Evolutionary conservation across 345 rosid species (phyloP).

Genomic region (Cardamine resedifolia): DNA sequence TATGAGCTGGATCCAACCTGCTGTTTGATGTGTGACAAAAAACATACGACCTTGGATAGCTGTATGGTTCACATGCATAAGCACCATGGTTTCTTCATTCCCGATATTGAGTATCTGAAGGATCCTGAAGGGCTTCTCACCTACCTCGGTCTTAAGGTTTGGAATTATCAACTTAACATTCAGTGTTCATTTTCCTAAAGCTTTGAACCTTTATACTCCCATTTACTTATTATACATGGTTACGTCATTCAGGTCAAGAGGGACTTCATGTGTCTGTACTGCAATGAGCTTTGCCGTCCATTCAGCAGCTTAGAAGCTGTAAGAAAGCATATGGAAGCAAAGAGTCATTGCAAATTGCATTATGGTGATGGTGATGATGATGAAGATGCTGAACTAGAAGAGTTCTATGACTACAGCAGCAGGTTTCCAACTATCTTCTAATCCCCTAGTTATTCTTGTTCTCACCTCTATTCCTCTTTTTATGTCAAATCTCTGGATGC

Average conservation of each 20-base stretch:
- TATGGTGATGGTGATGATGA: conserved; percentile 88
- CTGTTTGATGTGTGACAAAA: conserved; percentile 84
- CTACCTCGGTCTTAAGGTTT: conserved; percentile 85
- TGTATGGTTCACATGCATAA: conserved; percentile 99
- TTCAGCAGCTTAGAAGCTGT: conserved; percentile 92
- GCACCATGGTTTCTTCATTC: conserved; percentile 85
- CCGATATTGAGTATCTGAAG: conserved; percentile 82
- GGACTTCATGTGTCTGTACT: conserved; percentile 86
- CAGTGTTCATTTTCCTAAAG: not conserved
- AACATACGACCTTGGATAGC: conserved; percentile 55
- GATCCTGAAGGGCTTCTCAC: conserved; percentile 87
- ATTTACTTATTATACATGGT: not conserved
- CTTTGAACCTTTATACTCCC: not conserved
- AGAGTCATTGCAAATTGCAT: conserved; percentile 91
- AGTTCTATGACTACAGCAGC: conserved; percentile 93
- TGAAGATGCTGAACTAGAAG: conserved; percentile 92
- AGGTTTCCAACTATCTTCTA: conserved; percentile 47
- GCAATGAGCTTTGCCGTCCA: conserved; percentile 75
- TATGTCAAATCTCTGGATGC: not conserved
- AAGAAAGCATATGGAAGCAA: conserved; percentile 94
- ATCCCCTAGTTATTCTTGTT: not conserved
- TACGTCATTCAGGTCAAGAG: conserved; percentile 62
- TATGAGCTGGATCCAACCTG: conserved; percentile 67
- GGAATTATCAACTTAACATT: conserved; percentile 1
- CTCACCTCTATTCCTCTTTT: not conserved